phyloP scores from a whole-genome alignment of 257 asterid genomes.

The Solanum commersonii region DNA sequence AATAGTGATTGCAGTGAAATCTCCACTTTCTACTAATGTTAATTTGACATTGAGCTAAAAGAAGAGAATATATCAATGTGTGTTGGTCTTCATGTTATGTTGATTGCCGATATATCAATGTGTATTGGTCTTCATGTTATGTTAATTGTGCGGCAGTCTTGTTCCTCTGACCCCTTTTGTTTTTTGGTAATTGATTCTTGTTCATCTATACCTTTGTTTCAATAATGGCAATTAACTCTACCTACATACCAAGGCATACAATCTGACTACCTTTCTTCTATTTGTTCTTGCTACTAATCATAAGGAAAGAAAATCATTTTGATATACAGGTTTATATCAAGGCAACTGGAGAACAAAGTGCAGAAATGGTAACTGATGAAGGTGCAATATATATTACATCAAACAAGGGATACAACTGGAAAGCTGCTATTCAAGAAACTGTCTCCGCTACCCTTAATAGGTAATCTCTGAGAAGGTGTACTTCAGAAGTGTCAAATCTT shows the following conservation, averaged over 20 bases:
- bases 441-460: slow-evolving; percentile 97
- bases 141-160: neutral
- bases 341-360: slow-evolving; percentile 79
- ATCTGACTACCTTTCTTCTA: neutral
- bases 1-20: neutral
- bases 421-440: slow-evolving; percentile 95
- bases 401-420: slow-evolving; percentile 96
- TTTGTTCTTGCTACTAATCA: neutral
- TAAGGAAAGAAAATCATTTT: neutral
- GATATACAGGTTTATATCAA: slow-evolving; percentile 64
- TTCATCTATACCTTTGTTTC: neutral
- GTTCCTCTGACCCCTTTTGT: neutral
- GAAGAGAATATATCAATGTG: neutral
- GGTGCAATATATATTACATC: slow-evolving; percentile 90
- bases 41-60: neutral
- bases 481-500: neutral
- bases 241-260: neutral
- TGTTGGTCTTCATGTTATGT: neutral
- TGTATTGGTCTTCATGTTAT: neutral
- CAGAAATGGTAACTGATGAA: slow-evolving; percentile 96
- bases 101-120: neutral
- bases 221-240: neutral
- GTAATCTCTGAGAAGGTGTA: slow-evolving; percentile 22
- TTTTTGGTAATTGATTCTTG: neutral
- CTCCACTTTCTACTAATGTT: neutral